Conservation (phyloP, 1,139 yeast genomes). For the Candida labiduridarum region DNA sequence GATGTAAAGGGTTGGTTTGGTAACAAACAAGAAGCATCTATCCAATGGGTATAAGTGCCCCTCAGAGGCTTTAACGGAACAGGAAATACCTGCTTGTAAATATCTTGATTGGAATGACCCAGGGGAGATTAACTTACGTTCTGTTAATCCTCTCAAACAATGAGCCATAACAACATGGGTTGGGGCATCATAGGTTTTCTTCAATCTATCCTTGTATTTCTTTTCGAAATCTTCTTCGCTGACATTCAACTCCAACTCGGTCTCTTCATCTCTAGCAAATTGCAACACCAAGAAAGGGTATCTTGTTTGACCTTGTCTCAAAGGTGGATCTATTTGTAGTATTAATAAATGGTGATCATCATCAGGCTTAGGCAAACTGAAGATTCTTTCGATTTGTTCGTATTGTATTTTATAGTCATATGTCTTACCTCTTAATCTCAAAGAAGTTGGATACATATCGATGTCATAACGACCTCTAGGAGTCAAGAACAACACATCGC, state of each 20-base stretch:
- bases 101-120: slow-evolving; percentile 78
- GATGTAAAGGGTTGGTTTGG: slow-evolving; percentile 91
- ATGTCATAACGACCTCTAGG: slow-evolving; percentile 99
- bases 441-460: slow-evolving; percentile 85
- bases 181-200: slow-evolving; percentile 75
- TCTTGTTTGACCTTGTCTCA: slow-evolving; percentile 88
- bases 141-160: slow-evolving; percentile 87
- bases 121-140: slow-evolving; percentile 81
- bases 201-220: slow-evolving; percentile 76
- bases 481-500: slow-evolving; percentile 88
- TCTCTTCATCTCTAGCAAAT: slow-evolving; percentile 85
- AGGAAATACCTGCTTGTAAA: slow-evolving; percentile 81
- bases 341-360: slow-evolving; percentile 87
- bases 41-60: slow-evolving; percentile 92
- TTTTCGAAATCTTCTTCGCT: slow-evolving; percentile 79
- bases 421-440: slow-evolving; percentile 95
- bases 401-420: slow-evolving; percentile 96
- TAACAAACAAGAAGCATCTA: slow-evolving; percentile 84
- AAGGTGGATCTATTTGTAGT: slow-evolving; percentile 92
- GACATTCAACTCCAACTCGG: slow-evolving; percentile 85
- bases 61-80: slow-evolving; percentile 94
- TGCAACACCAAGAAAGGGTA: slow-evolving; percentile 92
- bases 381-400: slow-evolving; percentile 85
- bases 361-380: slow-evolving; percentile 92
- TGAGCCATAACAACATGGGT: slow-evolving; percentile 89